phyloP scores from a whole-genome alignment of 2,329 filamentous ascomycete genomes.

The Exophiala oligosperma region DNA sequence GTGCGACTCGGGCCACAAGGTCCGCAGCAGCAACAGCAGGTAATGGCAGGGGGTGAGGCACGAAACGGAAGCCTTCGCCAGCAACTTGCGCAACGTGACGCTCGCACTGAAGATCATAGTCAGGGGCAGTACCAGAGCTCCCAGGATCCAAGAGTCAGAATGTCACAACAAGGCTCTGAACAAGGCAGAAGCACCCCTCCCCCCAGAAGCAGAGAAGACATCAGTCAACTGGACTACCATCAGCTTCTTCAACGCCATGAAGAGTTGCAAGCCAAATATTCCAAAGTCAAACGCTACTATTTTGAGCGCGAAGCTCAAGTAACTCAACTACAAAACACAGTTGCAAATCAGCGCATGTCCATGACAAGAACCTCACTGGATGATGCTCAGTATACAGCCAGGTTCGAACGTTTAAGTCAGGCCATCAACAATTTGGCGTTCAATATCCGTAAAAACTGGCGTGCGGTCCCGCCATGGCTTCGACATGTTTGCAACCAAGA shows the following conservation, averaged over 20 bases:
- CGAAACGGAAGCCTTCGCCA: slow-evolving; percentile 24
- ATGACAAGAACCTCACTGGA: slow-evolving; percentile 92
- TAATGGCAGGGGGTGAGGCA: slow-evolving; percentile 19
- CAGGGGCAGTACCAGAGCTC: slow-evolving; percentile 31
- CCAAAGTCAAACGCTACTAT: slow-evolving; percentile 96
- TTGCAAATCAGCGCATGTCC: slow-evolving; percentile 92
- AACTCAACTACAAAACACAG: slow-evolving; percentile 93
- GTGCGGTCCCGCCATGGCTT: slow-evolving; percentile 76
- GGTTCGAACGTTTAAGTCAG: slow-evolving; percentile 88
- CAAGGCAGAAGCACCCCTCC: slow-evolving; percentile 50
- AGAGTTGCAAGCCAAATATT: slow-evolving; percentile 77
- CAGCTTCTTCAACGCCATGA: slow-evolving; percentile 46
- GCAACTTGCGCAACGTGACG: slow-evolving; percentile 29
- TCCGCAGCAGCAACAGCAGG: slow-evolving; percentile 10
- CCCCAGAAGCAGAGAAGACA: slow-evolving; percentile 42
- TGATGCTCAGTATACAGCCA: slow-evolving; percentile 86
- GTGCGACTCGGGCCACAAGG: slow-evolving; percentile 22
- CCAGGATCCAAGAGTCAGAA: slow-evolving; percentile 30
- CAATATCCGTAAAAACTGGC: slow-evolving; percentile 95
- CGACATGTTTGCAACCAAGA: slow-evolving; percentile 78
- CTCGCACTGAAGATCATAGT: slow-evolving; percentile 28
- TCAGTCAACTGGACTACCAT: slow-evolving; percentile 45
- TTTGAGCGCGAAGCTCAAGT: slow-evolving; percentile 90
- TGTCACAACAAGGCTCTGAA: slow-evolving; percentile 35
- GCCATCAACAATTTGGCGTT: slow-evolving; percentile 94